Percentiles rank a stretch among this genome's conserved stretches.
Evolutionary conservation across 2,329 filamentous ascomycete genomes (phyloP).

Genomic region (Xylariaceae sp.): DNA sequence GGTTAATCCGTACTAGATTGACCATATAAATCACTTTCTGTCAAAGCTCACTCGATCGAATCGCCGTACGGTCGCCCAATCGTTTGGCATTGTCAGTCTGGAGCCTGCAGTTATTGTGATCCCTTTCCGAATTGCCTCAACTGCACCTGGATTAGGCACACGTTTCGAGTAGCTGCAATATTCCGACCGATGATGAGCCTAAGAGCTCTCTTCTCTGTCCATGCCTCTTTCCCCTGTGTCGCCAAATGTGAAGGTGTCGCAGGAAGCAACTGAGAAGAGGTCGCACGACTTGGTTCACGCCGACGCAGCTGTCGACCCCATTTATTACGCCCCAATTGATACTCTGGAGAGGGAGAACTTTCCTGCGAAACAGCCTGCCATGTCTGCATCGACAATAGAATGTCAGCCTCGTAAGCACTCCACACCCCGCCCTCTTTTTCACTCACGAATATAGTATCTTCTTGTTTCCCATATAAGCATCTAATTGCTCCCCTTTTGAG

Average conservation of each 20-base stretch:
- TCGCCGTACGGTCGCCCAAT: too few relatives aligned
- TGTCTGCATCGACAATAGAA: slow-evolving; percentile 17
- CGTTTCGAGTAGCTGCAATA: background rate
- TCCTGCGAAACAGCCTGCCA: slow-evolving; percentile 18
- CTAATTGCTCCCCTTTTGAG: background rate
- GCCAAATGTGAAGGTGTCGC: slow-evolving; percentile 45
- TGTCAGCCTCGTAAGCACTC: slow-evolving; percentile 22
- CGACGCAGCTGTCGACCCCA: slow-evolving; percentile 17
- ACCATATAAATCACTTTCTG: background rate
- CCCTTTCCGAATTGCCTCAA: background rate
- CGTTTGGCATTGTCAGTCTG: too few relatives aligned
- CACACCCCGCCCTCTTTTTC: background rate
- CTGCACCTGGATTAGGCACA: background rate
- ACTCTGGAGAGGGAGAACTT: slow-evolving; percentile 23
- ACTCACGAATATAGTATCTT: too few relatives aligned
- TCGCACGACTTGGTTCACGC: slow-evolving; percentile 42
- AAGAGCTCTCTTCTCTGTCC: slow-evolving; percentile 18
- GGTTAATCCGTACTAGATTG: background rate
- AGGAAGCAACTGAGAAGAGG: slow-evolving; percentile 42
- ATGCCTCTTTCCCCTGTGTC: slow-evolving; percentile 50
- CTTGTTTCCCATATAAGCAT: background rate
- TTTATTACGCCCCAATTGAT: slow-evolving; percentile 23
- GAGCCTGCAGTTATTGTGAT: too few relatives aligned
- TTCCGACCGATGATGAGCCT: slow-evolving; percentile 5
- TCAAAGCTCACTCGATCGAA: background rate